Evolutionary conservation across 169 alveolate genomes (phyloP).

Genomic region (Condylostoma magnum): DNA sequence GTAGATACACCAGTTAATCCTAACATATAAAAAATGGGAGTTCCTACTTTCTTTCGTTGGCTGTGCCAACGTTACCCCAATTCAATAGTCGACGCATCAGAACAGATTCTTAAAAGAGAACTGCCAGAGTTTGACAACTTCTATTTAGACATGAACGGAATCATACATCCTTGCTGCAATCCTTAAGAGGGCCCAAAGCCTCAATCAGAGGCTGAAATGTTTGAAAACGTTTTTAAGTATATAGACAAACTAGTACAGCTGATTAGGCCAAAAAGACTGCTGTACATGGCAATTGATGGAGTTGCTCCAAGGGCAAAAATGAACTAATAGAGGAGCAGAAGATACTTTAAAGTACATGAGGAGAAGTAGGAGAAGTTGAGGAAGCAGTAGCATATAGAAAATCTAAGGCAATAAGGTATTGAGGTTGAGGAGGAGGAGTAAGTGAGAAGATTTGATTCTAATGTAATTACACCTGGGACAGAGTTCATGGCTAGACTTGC

Average conservation of each 20-base stretch:
- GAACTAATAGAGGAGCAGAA: constrained; percentile 97
- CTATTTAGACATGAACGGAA: constrained; percentile 99
- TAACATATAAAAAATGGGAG: constrained; percentile 92
- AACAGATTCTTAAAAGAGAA: constrained; percentile 86
- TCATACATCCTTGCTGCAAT: constrained; percentile 98
- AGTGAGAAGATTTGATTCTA: constrained; percentile 90
- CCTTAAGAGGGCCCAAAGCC: constrained; percentile 88
- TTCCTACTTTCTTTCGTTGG: constrained; percentile 98
- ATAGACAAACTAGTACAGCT: constrained; percentile 92
- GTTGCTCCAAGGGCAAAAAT: constrained; percentile 99
- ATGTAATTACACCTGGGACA: constrained; percentile 99
- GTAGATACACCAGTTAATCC: no score
- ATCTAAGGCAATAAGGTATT: not conserved
- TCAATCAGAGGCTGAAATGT: constrained; percentile 91
- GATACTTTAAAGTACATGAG: constrained; percentile 62
- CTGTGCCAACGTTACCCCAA: constrained; percentile 95
- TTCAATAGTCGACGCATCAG: constrained; percentile 69
- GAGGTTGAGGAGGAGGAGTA: constrained; percentile 40
- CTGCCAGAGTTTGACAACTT: constrained; percentile 88
- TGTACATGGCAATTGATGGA: constrained; percentile 98
- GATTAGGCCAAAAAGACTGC: constrained; percentile 92
- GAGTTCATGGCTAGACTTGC: constrained; percentile 92
- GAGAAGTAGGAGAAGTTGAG: constrained; percentile 53
- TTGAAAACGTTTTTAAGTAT: constrained; percentile 87
- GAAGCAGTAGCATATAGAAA: constrained; percentile 31